phyloP scores from a whole-genome alignment of 305 asterid species.

The Caryopteris hybrid region DNA sequence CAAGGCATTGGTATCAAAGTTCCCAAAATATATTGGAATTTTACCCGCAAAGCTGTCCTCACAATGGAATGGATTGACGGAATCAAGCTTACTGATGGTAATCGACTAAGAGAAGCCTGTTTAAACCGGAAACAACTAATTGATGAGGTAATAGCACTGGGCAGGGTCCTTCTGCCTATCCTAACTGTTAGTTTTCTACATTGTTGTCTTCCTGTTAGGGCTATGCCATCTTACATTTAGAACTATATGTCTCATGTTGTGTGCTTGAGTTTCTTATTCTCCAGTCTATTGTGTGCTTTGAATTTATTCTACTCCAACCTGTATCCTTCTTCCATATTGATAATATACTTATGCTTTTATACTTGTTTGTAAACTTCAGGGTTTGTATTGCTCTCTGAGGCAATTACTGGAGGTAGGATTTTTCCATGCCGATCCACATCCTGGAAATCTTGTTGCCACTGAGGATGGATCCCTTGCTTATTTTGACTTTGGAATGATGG shows the following conservation, averaged over 20 bases:
- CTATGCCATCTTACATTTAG: not conserved
- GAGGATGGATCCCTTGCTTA: conserved; percentile 88
- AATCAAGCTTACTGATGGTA: conserved; percentile 78
- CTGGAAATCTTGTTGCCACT: conserved; percentile 94
- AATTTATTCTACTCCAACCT: not conserved
- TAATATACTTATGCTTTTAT: not conserved
- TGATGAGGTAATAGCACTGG: conserved; percentile 56
- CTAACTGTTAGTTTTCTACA: not conserved
- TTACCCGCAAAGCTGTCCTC: conserved; percentile 84
- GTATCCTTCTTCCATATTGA: not conserved
- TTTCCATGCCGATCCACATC: conserved; percentile 99
- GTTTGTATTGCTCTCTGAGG: conserved; percentile 88
- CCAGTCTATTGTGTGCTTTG: not conserved
- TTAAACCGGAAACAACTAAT: conserved; percentile 75
- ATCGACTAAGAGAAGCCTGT: conserved; percentile 61
- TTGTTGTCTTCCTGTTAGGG: not conserved
- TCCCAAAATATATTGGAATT: conserved; percentile 90
- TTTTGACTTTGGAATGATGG: conserved; percentile 99
- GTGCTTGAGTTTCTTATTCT: not conserved
- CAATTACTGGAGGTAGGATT: conserved; percentile 96
- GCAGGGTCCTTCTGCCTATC: not conserved
- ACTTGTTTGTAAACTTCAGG: conserved; percentile 38
- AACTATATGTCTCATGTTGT: not conserved
- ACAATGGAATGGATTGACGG: conserved; percentile 99
- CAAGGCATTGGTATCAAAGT: conserved; percentile 60